Conservation (phyloP, 805 yeast species). For the Kurtzmaniella cleridarum region DNA sequence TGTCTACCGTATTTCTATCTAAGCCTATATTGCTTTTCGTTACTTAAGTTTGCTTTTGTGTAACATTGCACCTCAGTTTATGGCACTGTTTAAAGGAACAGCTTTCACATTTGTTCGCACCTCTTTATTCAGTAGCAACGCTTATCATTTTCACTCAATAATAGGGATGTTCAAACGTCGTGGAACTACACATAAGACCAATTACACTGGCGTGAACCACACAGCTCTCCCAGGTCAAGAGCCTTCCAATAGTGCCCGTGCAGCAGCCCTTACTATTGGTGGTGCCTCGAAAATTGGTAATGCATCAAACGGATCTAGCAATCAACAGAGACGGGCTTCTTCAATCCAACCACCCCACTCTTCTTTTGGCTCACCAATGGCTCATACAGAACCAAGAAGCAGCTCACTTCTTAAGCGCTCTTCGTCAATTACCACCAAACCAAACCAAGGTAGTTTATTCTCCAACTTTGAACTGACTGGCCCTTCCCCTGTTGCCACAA, state of each 20-base stretch:
- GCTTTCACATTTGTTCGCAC: too few species aligned
- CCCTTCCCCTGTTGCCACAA: background rate
- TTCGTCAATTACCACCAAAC: conserved; percentile 6
- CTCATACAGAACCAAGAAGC: background rate
- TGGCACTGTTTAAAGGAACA: too few species aligned
- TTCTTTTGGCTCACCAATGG: background rate
- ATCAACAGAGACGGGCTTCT: background rate
- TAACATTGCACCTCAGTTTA: too few species aligned
- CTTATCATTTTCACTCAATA: too few species aligned
- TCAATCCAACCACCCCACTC: background rate
- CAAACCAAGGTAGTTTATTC: conserved; percentile 6
- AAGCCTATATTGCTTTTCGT: too few species aligned
- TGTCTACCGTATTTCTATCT: too few species aligned
- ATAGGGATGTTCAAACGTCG: too few species aligned
- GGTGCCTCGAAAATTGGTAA: background rate
- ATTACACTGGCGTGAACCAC: conserved; percentile 41
- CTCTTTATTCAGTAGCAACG: too few species aligned
- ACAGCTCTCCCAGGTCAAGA: conserved; percentile 25
- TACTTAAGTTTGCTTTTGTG: too few species aligned
- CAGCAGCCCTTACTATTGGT: conserved; percentile 42
- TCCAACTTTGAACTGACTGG: background rate
- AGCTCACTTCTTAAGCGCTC: conserved; percentile 5
- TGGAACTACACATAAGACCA: conserved; percentile 23
- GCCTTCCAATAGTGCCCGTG: conserved; percentile 36
- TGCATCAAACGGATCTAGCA: background rate